Conservation (phyloP, 345 rosid genomes). For the thale cress (Arabidopsis thaliana) region TAIR10.1 NC_003076.8:5109001-5109500, state of each 20-base stretch:
- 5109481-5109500: constrained; percentile 36
- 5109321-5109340: constrained; percentile 93
- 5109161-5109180: constrained; percentile 20
- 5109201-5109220: constrained; percentile 15
- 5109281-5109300: constrained; percentile 93
- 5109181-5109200: constrained; percentile 22
- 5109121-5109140: constrained; percentile 43
- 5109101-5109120: constrained; percentile 98
- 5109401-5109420: constrained; percentile 29
- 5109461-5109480: constrained; percentile 19
- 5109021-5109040: constrained; percentile 95
- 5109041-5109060: constrained; percentile 88
- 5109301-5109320: constrained; percentile 97
- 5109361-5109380: constrained; percentile 98
- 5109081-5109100: constrained; percentile 94
- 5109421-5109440: constrained; percentile 16
- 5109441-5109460: constrained; percentile 16
- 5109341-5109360: constrained; percentile 98
- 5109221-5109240: constrained; percentile 9
- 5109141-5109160: constrained; percentile 28
- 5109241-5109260: constrained; percentile 14
- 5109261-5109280: constrained; percentile 10
- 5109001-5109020: constrained; percentile 99
- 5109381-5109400: constrained; percentile 57
- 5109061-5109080: constrained; percentile 83